Evolutionary conservation across 2,329 filamentous ascomycete species (phyloP).

Genomic region (Stromatinia cepivora): DNA sequence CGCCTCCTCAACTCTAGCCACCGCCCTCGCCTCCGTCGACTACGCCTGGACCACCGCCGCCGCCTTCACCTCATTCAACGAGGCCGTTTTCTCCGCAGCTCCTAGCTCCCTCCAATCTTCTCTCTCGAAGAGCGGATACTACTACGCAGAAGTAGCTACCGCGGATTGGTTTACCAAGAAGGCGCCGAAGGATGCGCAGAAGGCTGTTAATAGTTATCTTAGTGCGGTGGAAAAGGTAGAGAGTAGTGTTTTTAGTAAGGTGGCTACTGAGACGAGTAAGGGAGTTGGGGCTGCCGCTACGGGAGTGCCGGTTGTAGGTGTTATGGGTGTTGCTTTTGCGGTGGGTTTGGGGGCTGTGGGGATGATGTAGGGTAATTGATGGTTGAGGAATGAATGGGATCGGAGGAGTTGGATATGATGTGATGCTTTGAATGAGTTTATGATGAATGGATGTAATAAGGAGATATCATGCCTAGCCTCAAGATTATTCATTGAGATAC

Average conservation of each 20-base stretch:
- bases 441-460: not conserved
- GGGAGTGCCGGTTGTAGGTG: constrained; percentile 21
- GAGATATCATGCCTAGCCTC: not conserved
- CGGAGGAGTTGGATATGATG: not conserved
- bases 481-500: not conserved
- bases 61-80: not conserved
- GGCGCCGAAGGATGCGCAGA: constrained; percentile 28
- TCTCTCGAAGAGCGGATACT: constrained; percentile 25
- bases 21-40: not conserved
- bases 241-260: constrained; percentile 27
- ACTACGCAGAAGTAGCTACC: constrained; percentile 24
- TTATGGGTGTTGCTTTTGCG: constrained; percentile 24
- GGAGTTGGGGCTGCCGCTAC: constrained; percentile 22
- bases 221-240: constrained; percentile 15
- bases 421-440: constrained; percentile 2
- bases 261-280: constrained; percentile 29
- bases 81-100: constrained; percentile 31
- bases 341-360: constrained; percentile 13
- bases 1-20: constrained; percentile 32
- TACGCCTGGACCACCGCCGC: not conserved
- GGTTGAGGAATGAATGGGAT: not conserved
- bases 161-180: constrained; percentile 34
- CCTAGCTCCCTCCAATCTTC: constrained; percentile 26
- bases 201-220: constrained; percentile 28
- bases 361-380: constrained; percentile 4